phyloP scores from a whole-genome alignment of 176 grass and related monocot species.

The Juncus inflexus region DNA sequence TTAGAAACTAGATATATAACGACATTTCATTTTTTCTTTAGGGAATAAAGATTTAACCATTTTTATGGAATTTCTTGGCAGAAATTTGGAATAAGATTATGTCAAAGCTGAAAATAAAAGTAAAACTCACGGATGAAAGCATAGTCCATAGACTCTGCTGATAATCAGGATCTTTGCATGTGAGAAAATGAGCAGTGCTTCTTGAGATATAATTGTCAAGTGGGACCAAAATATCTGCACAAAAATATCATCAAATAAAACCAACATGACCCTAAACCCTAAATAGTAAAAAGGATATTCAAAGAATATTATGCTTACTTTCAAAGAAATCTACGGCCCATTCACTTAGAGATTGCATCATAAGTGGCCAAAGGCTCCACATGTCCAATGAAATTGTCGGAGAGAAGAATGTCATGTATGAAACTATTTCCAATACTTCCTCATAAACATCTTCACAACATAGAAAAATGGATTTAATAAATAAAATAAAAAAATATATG shows the following conservation, averaged over 20 bases:
- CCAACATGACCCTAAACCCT: background rate
- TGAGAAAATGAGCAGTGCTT: constrained; percentile 64
- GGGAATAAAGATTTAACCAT: too few relatives aligned
- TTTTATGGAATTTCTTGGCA: too few relatives aligned
- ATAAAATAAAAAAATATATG: background rate
- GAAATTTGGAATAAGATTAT: background rate
- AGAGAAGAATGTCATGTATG: constrained; percentile 88
- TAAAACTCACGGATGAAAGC: constrained; percentile 59
- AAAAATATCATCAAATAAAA: constrained; percentile 17
- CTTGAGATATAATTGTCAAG: constrained; percentile 87
- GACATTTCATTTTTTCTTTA: too few relatives aligned
- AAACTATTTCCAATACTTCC: constrained; percentile 89
- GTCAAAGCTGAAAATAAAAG: background rate
- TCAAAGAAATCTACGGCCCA: constrained; percentile 98
- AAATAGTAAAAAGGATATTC: background rate
- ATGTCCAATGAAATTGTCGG: constrained; percentile 81
- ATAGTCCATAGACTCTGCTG: constrained; percentile 77
- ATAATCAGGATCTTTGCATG: constrained; percentile 80
- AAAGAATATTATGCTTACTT: constrained; percentile 41
- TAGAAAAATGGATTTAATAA: background rate
- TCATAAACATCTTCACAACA: constrained; percentile 75
- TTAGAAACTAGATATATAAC: too few relatives aligned
- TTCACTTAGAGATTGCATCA: constrained; percentile 72
- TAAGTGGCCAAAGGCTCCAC: constrained; percentile 92
- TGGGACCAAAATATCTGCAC: constrained; percentile 81